A percentile compares a stretch with the other conserved stretches of the same genome.
phyloP scores from a whole-genome alignment of 805 yeast genomes.

The Starmerella potacharoeniae region DNA sequence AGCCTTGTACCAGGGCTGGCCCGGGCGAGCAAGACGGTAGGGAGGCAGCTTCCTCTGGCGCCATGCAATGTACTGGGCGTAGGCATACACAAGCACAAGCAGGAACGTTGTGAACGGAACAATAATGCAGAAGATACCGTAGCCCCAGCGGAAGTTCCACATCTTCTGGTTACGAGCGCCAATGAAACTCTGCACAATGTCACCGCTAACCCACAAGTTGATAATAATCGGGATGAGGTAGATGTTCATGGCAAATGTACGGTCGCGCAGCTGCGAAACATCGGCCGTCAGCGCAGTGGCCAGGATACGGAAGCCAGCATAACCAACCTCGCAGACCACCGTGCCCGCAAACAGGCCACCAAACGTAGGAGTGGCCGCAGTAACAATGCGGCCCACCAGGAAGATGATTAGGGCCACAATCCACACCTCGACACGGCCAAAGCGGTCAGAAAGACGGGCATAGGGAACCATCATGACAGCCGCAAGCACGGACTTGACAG shows the following conservation, averaged over 20 bases:
- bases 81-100: constrained; percentile 39
- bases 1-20: constrained; percentile 27
- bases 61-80: constrained; percentile 45
- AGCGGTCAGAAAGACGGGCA: constrained; percentile 52
- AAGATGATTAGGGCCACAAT: constrained; percentile 42
- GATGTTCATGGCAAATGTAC: constrained; percentile 50
- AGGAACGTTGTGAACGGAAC: constrained; percentile 57
- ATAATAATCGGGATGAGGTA: constrained; percentile 64
- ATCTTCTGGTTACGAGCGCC: neutral
- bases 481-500: constrained; percentile 43
- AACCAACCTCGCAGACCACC: constrained; percentile 45
- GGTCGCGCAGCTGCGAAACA: constrained; percentile 56
- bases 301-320: constrained; percentile 50
- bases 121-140: constrained; percentile 70
- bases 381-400: constrained; percentile 51
- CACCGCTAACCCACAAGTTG: constrained; percentile 67
- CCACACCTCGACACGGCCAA: constrained; percentile 49
- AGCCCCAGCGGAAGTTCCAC: constrained; percentile 54
- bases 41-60: constrained; percentile 29
- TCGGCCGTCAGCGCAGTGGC: constrained; percentile 53
- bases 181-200: constrained; percentile 23
- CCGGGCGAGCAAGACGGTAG: neutral
- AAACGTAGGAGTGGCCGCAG: constrained; percentile 49
- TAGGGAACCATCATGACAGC: constrained; percentile 56
- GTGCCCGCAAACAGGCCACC: constrained; percentile 55